Conservation (phyloP, 1,284 basidiomycete species). For the Ustilago hordei region DNA sequence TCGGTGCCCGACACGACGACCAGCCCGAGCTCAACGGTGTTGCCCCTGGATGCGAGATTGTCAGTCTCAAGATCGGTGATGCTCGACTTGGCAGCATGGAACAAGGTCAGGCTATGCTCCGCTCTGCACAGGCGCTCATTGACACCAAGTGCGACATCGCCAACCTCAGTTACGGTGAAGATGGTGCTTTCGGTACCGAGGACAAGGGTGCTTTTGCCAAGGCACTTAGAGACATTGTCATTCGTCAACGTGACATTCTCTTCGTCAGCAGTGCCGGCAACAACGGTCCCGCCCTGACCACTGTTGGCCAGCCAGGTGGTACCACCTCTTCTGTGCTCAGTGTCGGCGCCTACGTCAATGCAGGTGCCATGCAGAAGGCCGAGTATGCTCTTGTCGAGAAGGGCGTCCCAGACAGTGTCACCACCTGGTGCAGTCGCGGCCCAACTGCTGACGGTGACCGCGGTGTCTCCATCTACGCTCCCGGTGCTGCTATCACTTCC, state of each 20-base stretch:
- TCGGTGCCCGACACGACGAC: slow-evolving; percentile 63
- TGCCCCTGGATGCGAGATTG: slow-evolving; percentile 68
- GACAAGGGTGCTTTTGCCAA: slow-evolving; percentile 68
- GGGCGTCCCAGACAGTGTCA: slow-evolving; percentile 65
- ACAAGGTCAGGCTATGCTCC: slow-evolving; percentile 69
- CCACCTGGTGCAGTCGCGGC: slow-evolving; percentile 70
- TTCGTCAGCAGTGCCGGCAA: slow-evolving; percentile 68
- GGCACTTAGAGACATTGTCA: slow-evolving; percentile 62
- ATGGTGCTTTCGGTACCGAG: slow-evolving; percentile 66
- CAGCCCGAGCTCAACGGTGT: slow-evolving; percentile 67
- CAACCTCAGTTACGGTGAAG: slow-evolving; percentile 70
- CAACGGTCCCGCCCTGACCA: slow-evolving; percentile 69
- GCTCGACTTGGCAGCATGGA: slow-evolving; percentile 67
- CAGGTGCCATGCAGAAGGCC: slow-evolving; percentile 68
- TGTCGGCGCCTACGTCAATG: slow-evolving; percentile 69
- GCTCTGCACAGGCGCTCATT: slow-evolving; percentile 69
- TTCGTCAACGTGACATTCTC: slow-evolving; percentile 64
- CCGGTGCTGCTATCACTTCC: slow-evolving; percentile 69
- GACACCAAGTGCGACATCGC: slow-evolving; percentile 68
- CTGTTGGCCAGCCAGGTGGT: slow-evolving; percentile 69
- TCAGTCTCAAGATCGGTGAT: slow-evolving; percentile 66
- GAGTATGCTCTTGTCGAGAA: slow-evolving; percentile 69
- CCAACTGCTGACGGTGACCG: slow-evolving; percentile 67
- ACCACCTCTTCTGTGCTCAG: slow-evolving; percentile 67
- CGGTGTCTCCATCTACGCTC: slow-evolving; percentile 68